Base-by-base conservation (phyloP, 2,329 filamentous ascomycete species). In the Alternaria longipes region DNA sequence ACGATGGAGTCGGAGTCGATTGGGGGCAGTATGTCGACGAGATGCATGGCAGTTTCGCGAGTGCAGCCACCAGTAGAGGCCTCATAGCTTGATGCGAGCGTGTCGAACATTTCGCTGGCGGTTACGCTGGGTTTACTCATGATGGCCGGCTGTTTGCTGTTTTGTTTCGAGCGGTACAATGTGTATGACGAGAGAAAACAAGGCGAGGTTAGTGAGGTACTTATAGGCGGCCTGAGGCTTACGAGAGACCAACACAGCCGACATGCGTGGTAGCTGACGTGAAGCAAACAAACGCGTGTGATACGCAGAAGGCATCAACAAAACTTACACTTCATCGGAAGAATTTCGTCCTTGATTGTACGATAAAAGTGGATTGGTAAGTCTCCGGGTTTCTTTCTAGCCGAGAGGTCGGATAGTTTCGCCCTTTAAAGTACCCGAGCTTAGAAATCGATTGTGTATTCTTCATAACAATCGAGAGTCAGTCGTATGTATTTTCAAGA, bases 11-110 rank as follows among this genome's bases (percentile, higher is more conserved):
- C 34, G 20, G 52, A 28, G 4, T 60, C 47, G 8, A 74, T 59
- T 1, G 64, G 30, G 3, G 65, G 62, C n/a, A 59, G 26, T 8
- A 65, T 57, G 8, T 61, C 20, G 56, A 66, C 20, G 20, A 73
- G 59, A n/a, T 66, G 47, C 1, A 59, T 56, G 16, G 62, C 66
- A 3, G 69, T 40, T 22, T 67, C 62, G 20, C 60, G 60, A 2
- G 66, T 68, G 47, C 58, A 62, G 53, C 69, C 67, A 24, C 65
- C 67, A 5, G 65, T 62, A 9, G 62, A 57, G 11, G 22, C 56
- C 40, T 71, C 66, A 24, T 72, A 72, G 9, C n/a, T 58, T 6
- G 32, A 28, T 4, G 49, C 56, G 42, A 54, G 41, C 24, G 22
- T 44, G 7, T 45, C 41, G 24, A 54, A 54, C 16, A 58, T 38